These are phyloP conservation scores for Tolypocladium guangdongense DNA, from an alignment of 2,329 filamentous ascomycete species.

Conservation along the genomic window DNA sequence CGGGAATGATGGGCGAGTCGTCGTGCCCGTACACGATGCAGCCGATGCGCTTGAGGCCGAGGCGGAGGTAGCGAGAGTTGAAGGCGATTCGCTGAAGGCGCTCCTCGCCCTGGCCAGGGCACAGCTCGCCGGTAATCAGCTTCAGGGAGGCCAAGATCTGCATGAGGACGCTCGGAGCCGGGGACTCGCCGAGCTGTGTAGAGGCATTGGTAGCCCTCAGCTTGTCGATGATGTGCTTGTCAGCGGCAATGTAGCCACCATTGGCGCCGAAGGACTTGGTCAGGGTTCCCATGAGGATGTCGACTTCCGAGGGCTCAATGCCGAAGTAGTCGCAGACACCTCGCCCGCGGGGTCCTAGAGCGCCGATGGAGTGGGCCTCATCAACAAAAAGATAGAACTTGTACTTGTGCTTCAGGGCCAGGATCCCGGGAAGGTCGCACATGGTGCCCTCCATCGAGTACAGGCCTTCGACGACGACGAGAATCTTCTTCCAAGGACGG, in stretches of 20 bases:
- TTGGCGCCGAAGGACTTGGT: slow-evolving; percentile 99
- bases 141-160: slow-evolving; percentile 82
- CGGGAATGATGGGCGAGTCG: slow-evolving; percentile 90
- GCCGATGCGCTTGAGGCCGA: slow-evolving; percentile 91
- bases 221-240: slow-evolving; percentile 87
- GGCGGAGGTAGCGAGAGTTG: slow-evolving; percentile 95
- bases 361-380: slow-evolving; percentile 92
- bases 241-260: slow-evolving; percentile 85
- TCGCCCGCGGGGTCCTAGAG: slow-evolving; percentile 75
- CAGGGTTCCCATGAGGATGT: slow-evolving; percentile 95
- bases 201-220: slow-evolving; percentile 77
- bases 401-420: slow-evolving; percentile 86
- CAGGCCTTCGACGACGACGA: slow-evolving; percentile 90
- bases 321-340: slow-evolving; percentile 97
- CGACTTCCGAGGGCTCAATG: slow-evolving; percentile 76
- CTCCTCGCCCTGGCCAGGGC: slow-evolving; percentile 88
- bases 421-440: slow-evolving; percentile 87
- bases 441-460: slow-evolving; percentile 99
- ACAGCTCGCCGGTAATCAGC: slow-evolving; percentile 80
- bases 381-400: slow-evolving; percentile 95
- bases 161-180: slow-evolving; percentile 75
- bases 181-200: slow-evolving; percentile 77
- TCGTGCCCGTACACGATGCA: slow-evolving; percentile 97
- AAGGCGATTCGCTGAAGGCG: slow-evolving; percentile 91
- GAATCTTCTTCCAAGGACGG: slow-evolving; percentile 97